Percentiles rank a stretch among this genome's conserved stretches.
Evolutionary conservation across 192 early-diverging fungal genomes (phyloP).

Genomic region (Coemansia sp.): DNA sequence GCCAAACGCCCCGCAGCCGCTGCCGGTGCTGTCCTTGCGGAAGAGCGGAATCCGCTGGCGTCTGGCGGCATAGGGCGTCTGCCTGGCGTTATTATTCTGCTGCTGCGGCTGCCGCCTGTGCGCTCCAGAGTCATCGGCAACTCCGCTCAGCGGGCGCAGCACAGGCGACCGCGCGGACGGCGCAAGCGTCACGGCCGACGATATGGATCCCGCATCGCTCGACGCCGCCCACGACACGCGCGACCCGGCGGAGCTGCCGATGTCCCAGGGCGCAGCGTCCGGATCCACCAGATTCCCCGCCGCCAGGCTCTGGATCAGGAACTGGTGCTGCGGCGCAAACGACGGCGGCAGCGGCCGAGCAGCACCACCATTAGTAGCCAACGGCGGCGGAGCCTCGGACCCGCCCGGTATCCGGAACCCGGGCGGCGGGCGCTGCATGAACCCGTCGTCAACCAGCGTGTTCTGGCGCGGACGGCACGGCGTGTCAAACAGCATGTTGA

Average conservation of each 20-base stretch:
- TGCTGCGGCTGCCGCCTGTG: background rate
- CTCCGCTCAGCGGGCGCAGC: background rate
- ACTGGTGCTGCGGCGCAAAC: conserved; percentile 43
- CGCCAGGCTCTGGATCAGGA: conserved; percentile 27
- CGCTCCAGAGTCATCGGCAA: background rate
- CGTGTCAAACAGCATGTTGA: conserved; percentile 30
- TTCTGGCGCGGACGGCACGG: conserved; percentile 46
- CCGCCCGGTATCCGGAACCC: conserved; percentile 33
- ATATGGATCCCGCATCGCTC: conserved; percentile 37
- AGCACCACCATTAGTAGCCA: background rate
- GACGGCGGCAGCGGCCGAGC: conserved; percentile 27
- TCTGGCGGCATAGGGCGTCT: background rate
- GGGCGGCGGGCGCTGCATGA: conserved; percentile 25
- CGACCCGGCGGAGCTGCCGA: background rate
- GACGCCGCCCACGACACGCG: conserved; percentile 30
- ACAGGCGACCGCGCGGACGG: conserved; percentile 4
- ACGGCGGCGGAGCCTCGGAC: background rate
- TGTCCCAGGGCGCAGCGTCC: conserved; percentile 13
- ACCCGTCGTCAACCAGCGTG: conserved; percentile 52
- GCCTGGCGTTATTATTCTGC: background rate
- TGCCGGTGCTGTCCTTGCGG: conserved; percentile 7
- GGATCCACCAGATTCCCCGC: conserved; percentile 24
- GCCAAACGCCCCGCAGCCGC: background rate
- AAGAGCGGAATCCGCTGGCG: conserved; percentile 2
- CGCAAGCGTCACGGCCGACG: conserved; percentile 43